phyloP scores from a whole-genome alignment of 2,329 filamentous ascomycete genomes.

The Ascochyta clinopodiicola region DNA sequence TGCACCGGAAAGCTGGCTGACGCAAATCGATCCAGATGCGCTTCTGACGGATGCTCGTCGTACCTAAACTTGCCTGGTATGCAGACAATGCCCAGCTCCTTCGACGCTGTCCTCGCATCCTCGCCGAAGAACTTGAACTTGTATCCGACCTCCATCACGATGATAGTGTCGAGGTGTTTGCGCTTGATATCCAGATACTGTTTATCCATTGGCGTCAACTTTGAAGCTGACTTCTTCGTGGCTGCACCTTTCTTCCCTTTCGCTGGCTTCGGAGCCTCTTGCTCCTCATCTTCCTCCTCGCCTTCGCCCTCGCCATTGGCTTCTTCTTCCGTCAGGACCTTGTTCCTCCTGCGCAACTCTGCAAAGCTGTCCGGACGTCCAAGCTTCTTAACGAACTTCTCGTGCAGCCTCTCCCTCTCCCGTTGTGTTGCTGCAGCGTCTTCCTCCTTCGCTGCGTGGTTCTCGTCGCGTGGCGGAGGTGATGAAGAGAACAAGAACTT shows the following conservation, averaged over 20 bases:
- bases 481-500: constrained; percentile 66
- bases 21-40: constrained; percentile 89
- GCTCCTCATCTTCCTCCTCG: constrained; percentile 64
- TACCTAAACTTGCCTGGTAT: constrained; percentile 95
- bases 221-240: constrained; percentile 75
- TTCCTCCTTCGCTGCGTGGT: constrained; percentile 49
- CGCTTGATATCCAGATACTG: constrained; percentile 94
- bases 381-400: constrained; percentile 87
- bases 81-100: constrained; percentile 91
- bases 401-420: constrained; percentile 75
- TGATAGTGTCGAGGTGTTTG: constrained; percentile 84
- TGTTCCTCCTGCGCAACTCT: constrained; percentile 67
- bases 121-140: constrained; percentile 98
- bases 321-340: constrained; percentile 62
- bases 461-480: constrained; percentile 42
- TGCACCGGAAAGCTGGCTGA: constrained; percentile 96
- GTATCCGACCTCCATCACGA: constrained; percentile 96
- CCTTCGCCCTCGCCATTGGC: constrained; percentile 57
- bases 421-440: constrained; percentile 62
- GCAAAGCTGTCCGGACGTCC: constrained; percentile 83
- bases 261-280: constrained; percentile 59
- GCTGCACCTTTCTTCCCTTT: constrained; percentile 58
- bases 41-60: constrained; percentile 84
- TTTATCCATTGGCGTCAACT: constrained; percentile 92
- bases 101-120: constrained; percentile 86